Base-by-base conservation (phyloP, 2,329 filamentous ascomycete genomes). In the Cercospora brassicicola region DNA sequence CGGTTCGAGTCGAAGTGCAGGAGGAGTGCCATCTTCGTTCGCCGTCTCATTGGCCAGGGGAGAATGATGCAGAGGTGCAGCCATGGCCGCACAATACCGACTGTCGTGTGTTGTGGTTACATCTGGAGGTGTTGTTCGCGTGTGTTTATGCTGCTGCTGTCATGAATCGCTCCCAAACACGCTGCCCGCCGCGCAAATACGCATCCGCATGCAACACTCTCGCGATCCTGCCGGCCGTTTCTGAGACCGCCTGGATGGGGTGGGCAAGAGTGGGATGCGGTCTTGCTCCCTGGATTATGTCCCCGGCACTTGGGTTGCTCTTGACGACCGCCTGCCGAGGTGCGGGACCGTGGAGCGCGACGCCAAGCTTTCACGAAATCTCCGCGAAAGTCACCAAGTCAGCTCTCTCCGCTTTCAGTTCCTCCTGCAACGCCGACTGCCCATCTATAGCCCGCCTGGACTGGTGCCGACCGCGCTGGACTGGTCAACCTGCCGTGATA, bases 221-320 rank as follows among this genome's bases (percentile, higher is more conserved):
- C 33, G 45, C 33, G 62, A 57, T 42, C 62, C 36, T 57, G 51
- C 62, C 62, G 62, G 26, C 62, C 62, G 62, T 64, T 28, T 57
- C 31, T 28, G 62, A 42, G 62, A 31, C 62, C 62, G 62, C 62
- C 13, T 48, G 28, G 18, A 36, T 20, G 28, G 18, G 28, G 15
- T 18, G 55, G 30, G 55, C 55, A 36, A 36, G 55, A 36, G 30
- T 13, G 20, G 48, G 48, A 26, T 55, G 48, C 11, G 48, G 20
- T 26, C 20, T 55, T 28, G 48, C 48, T 55, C 42, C 23, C 23
- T 55, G 23, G 23, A 55, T 9, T 28, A 26, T 55, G 42, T 48
- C 36, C 36, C 36, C 36, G 36, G 36, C 53, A 56, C 28, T 20
- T 30, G 28, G 18, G 55, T 59, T 59, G n/a, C 55, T 26, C 55